These are phyloP conservation scores for Ascochyta lentis DNA, from an alignment of 2,329 filamentous ascomycete genomes.

Conservation along the genomic window DNA sequence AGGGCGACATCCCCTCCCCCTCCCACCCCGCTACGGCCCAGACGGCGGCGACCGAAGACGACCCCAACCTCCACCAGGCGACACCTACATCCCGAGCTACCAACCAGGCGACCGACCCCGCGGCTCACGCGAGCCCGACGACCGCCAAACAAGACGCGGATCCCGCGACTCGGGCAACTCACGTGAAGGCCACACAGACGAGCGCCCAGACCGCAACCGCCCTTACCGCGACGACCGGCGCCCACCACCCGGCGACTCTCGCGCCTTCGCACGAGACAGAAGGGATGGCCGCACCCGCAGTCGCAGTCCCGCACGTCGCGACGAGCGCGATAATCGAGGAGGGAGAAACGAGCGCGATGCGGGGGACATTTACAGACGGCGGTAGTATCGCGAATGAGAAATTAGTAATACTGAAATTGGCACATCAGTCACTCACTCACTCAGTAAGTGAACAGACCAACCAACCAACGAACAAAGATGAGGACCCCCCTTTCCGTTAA, in stretches of 20 bases:
- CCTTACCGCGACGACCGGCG: slow-evolving; percentile 29
- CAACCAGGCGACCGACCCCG: slow-evolving; percentile 34
- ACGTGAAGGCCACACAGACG: slow-evolving; percentile 39
- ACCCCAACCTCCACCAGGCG: slow-evolving; percentile 36
- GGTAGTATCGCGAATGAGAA: slow-evolving; percentile 10
- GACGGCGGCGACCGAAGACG: slow-evolving; percentile 30
- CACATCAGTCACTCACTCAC: too few species aligned
- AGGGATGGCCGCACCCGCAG: slow-evolving; percentile 43
- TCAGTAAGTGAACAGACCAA: too few species aligned
- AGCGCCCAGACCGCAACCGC: slow-evolving; percentile 38
- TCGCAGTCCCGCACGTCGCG: slow-evolving; percentile 45
- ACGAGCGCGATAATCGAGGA: slow-evolving; percentile 33
- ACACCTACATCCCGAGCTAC: slow-evolving; percentile 57
- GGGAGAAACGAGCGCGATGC: slow-evolving; percentile 22
- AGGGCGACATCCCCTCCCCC: slow-evolving; percentile 44
- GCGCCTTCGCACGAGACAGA: slow-evolving; percentile 24
- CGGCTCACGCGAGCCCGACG: slow-evolving; percentile 46
- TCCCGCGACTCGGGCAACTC: slow-evolving; percentile 46
- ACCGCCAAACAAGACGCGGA: slow-evolving; percentile 37
- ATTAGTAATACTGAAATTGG: too few species aligned
- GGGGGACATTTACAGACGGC: slow-evolving; percentile 38
- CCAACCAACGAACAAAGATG: too few species aligned
- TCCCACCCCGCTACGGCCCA: slow-evolving; percentile 42
- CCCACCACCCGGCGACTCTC: background rate
- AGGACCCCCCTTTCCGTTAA: too few species aligned